Evolutionary conservation across 208 protist species (phyloP), one percentile per base, ranked within the genome.

Genomic region (Leishmania lainsoni): DNA sequence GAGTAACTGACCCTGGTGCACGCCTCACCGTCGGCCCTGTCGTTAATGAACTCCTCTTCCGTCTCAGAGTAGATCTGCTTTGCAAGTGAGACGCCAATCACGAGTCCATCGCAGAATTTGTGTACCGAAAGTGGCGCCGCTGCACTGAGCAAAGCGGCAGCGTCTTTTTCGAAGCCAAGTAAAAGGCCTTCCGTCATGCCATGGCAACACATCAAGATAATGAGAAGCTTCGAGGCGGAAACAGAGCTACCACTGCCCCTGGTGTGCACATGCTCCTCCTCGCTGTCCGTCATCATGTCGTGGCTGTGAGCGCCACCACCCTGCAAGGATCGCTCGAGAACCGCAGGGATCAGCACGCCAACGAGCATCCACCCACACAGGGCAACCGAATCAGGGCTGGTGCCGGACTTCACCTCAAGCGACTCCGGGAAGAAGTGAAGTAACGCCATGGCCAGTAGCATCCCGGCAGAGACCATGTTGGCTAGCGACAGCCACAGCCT

Each of bases 151-250:
- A 96, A 81, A 0, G 89, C 75, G 0, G 61, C 48, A 39, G 65
- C 65, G 20, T 78, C 83, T 39, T 69, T 35, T 75, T 94, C 91
- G 26, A 93, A 76, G 0, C 91, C 91, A 35, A 94, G 73, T 58
- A 95, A 59, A 65, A 92, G 72, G n/a, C 93, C 93, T 71, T 96
- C 91, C 54, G 83, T 90, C 45, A 86, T 66, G 42, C 88, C 87
- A 78, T 96, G 93, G 68, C 94, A 90, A 73, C 87, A 90, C 91
- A 96, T 96, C 39, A 93, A 82, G 5, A 94, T 8, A 49, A 94
- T 45, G 14, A 93, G 84, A 26, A 93, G 59, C 22, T 76, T 86
- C 1, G 88, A 61, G 20, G 76, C 83, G 2, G 84, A 81, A 9
- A 79, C 42, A 26, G 58, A 17, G 52, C 72, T 71, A 52, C 79